These are phyloP conservation scores for Cyamopsis tetragonoloba DNA, from an alignment of 306 rosid genomes.

Conservation along the genomic window DNA sequence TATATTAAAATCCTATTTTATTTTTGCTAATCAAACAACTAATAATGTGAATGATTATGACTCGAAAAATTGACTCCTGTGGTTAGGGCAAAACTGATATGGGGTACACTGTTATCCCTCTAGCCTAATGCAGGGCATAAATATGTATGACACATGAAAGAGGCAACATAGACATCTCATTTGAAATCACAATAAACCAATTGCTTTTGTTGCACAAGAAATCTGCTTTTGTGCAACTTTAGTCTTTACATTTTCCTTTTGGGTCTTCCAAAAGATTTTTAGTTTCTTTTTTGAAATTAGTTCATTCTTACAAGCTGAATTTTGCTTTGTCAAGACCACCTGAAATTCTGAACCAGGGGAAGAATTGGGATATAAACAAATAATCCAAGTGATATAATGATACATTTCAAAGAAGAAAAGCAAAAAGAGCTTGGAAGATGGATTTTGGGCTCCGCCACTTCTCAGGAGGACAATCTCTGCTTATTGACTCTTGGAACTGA, in stretches of 20 bases:
- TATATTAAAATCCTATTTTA: too few species aligned
- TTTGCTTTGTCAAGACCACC: conserved; percentile 24
- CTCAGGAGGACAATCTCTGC: conserved; percentile 30
- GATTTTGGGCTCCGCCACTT: conserved; percentile 63
- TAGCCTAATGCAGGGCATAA: not conserved
- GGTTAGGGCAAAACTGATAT: not conserved
- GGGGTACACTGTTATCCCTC: not conserved
- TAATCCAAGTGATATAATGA: conserved; percentile 26
- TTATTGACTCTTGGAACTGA: conserved; percentile 42
- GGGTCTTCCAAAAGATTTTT: not conserved
- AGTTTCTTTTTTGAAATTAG: conserved; percentile 1
- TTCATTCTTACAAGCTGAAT: conserved; percentile 29
- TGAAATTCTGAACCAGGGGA: conserved; percentile 21
- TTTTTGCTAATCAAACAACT: too few species aligned
- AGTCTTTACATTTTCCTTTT: not conserved
- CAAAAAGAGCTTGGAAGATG: conserved; percentile 78
- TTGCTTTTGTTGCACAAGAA: conserved; percentile 22
- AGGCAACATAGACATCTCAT: not conserved
- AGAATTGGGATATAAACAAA: conserved; percentile 25
- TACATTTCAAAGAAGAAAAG: conserved; percentile 69
- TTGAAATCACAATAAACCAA: not conserved
- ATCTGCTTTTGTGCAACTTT: conserved; percentile 22
- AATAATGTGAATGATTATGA: too few species aligned
- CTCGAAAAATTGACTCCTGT: too few species aligned
- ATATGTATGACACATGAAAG: not conserved